phyloP scores from a whole-genome alignment of 257 asterid genomes.

The Fraxinus anomala region DNA sequence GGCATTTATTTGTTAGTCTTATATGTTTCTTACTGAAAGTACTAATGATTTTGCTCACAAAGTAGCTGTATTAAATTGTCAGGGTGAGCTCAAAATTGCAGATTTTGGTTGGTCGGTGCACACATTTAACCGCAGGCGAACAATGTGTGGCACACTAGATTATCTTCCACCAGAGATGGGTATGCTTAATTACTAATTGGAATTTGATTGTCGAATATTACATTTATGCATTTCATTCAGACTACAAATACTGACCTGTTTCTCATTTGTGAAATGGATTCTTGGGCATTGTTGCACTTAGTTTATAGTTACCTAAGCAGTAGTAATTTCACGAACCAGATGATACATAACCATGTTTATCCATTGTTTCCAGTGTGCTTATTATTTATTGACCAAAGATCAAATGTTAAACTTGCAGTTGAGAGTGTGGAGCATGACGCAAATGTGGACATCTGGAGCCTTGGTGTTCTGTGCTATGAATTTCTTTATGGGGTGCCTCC shows the following conservation, averaged over 20 bases:
- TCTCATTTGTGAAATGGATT: neutral
- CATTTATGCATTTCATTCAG: neutral
- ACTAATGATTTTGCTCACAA: conserved; percentile 24
- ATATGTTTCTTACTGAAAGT: neutral
- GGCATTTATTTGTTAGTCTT: conserved; percentile 3
- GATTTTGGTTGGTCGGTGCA: conserved; percentile 99
- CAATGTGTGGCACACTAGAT: conserved; percentile 99
- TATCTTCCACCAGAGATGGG: conserved; percentile 99
- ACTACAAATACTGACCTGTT: too few species aligned
- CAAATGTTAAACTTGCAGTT: conserved; percentile 44
- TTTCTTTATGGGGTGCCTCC: conserved; percentile 96
- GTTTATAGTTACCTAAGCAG: neutral
- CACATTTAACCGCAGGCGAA: conserved; percentile 88
- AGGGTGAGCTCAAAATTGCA: conserved; percentile 98
- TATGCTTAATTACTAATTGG: conserved; percentile 31
- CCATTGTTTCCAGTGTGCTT: neutral
- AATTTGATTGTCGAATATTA: neutral
- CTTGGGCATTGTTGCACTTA: neutral
- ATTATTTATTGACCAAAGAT: neutral
- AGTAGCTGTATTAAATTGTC: conserved; percentile 24
- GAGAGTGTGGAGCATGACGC: conserved; percentile 99
- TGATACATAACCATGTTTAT: neutral
- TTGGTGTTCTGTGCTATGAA: conserved; percentile 91
- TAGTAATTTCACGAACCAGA: neutral
- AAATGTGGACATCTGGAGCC: conserved; percentile 96